Base-by-base conservation (phyloP, 192 early-diverging fungal species). In the Dissophora globulifera region DNA sequence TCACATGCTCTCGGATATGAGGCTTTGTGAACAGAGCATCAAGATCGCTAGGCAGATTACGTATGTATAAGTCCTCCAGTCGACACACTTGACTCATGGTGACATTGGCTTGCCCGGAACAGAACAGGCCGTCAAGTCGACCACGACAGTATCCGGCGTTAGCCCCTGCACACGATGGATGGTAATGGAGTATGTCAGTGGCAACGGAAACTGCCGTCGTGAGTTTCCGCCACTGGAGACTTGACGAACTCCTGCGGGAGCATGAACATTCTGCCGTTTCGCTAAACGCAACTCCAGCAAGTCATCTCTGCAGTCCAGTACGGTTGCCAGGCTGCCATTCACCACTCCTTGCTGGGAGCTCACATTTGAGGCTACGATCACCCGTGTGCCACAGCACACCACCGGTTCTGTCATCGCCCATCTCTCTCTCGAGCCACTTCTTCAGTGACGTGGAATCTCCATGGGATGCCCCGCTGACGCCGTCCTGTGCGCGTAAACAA, bases 301-400 rank as follows among this genome's bases (percentile, higher is more conserved):
- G 8, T 55, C 17, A 40, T 15, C 40, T 2, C 27, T 12, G 17
- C 53, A 50, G 0, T 19, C 0, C 1, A 35, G 35, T 5, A 63
- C 61, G 13, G 42, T 40, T 0, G 49, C 61, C n/a, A 38, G 50
- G 16, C 49, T 52, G 15, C 61, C 61, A 27, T 63, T 63, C 1
- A 63, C 61, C 29, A 63, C 32, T 11, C 50, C 49, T 7, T 38
- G 35, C 10, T 48, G 49, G 35, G 52, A 48, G 25, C 52, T 27
- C 1, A 62, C 38, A 12, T 62, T 62, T 15, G 60, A 62, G 8
- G 60, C 52, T 20, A 48, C 50, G 49, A 62, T 62, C 15, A 62
- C 60, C 31, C 50, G 40, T 17, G 60, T 49, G 25, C 60, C 60
- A 12, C 50, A 25, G 19, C 52, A 51, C 17, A 62, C 26, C 20